These are phyloP conservation scores for Canna indica DNA, from an alignment of 176 grass and related monocot species.

Conservation along the genomic window DNA sequence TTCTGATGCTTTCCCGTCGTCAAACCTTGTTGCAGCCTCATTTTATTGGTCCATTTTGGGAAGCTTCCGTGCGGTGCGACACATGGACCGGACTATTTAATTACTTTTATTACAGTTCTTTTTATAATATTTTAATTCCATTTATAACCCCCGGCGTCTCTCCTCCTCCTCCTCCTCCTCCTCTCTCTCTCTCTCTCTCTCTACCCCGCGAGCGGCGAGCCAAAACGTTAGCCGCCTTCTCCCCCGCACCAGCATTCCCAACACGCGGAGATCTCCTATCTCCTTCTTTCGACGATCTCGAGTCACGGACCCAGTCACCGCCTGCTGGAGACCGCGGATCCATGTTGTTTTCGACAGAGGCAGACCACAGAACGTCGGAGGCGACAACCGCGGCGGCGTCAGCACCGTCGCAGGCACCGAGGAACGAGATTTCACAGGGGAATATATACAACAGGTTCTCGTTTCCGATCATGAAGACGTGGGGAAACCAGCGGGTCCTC, in stretches of 20 bases:
- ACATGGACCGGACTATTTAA: too few relatives aligned
- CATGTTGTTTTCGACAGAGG: conserved; percentile 9
- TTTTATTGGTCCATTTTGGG: not conserved
- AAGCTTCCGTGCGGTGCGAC: not conserved
- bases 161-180: too few relatives aligned
- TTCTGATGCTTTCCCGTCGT: too few relatives aligned
- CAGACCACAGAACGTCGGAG: not conserved
- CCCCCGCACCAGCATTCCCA: not conserved
- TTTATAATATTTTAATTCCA: not conserved
- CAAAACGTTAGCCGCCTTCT: not conserved
- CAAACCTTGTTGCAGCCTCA: too few relatives aligned
- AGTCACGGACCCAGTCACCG: not conserved
- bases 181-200: not conserved
- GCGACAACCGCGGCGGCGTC: not conserved
- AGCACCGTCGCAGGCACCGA: not conserved
- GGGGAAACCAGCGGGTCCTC: conserved; percentile 7
- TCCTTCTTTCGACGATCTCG: not conserved
- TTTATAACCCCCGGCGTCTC: conserved; percentile 8
- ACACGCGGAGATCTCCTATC: not conserved
- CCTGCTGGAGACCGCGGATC: not conserved
- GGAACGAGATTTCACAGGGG: not conserved
- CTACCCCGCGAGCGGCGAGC: not conserved
- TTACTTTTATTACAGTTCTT: not conserved
- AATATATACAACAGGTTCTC: not conserved
- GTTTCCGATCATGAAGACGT: conserved; percentile 7